Conservation (phyloP, 176 grass and related monocot genomes). For the Oropetium thomaeum region DNA sequence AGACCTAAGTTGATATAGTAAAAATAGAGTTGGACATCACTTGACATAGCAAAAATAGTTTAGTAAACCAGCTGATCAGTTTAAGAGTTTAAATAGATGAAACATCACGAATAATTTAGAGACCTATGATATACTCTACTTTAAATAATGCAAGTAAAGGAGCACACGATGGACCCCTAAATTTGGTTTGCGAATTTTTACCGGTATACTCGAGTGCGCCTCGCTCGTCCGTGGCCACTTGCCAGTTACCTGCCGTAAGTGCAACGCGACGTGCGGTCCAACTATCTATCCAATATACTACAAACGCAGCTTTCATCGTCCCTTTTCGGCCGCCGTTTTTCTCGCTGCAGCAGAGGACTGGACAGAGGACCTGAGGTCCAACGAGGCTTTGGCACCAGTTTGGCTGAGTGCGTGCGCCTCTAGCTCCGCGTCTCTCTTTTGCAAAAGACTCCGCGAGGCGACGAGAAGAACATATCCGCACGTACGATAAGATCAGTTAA, state of each 20-base stretch:
- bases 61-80: too few species aligned
- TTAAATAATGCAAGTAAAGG: neutral
- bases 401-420: neutral
- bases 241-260: slow-evolving; percentile 30
- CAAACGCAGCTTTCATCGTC: slow-evolving; percentile 1
- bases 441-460: neutral
- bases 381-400: neutral
- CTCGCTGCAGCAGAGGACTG: neutral
- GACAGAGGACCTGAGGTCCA: neutral
- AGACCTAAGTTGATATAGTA: too few species aligned
- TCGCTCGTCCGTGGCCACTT: slow-evolving; percentile 1
- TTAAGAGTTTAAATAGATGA: too few species aligned
- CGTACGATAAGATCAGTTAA: neutral
- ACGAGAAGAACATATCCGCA: slow-evolving; percentile 19
- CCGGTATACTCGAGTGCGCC: neutral
- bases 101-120: too few species aligned
- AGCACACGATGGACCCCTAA: neutral
- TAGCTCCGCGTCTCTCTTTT: neutral
- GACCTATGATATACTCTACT: too few species aligned
- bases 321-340: neutral
- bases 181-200: slow-evolving; percentile 4
- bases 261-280: slow-evolving; percentile 26
- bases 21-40: too few species aligned
- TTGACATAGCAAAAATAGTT: too few species aligned
- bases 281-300: too few species aligned